Conservation (phyloP, 1,284 basidiomycete genomes). For the Cryptococcus floricola region DNA sequence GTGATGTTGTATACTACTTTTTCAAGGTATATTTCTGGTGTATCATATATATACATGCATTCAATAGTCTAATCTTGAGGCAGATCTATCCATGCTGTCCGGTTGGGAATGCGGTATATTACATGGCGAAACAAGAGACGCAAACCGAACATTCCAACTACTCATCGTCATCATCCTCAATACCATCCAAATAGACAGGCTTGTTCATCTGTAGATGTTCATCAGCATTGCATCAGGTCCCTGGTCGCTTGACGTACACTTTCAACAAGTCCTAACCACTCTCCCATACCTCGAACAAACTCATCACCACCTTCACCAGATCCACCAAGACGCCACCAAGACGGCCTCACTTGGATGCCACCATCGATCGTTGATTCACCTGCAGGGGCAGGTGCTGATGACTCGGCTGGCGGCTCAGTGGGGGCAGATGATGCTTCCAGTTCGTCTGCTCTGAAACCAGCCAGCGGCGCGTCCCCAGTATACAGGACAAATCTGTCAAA, state of each 20-base stretch:
- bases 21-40: neutral
- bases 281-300: conserved; percentile 42
- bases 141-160: neutral
- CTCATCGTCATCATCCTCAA: conserved; percentile 18
- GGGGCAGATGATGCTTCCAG: neutral
- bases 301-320: conserved; percentile 46
- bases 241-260: conserved; percentile 25
- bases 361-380: neutral
- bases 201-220: conserved; percentile 17
- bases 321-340: conserved; percentile 42
- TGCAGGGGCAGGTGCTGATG: neutral
- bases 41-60: neutral
- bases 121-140: neutral
- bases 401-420: neutral
- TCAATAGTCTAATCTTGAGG: neutral
- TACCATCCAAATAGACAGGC: conserved; percentile 26
- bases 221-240: neutral
- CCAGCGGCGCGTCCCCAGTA: conserved; percentile 40
- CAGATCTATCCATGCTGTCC: neutral
- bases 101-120: neutral
- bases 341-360: conserved; percentile 16
- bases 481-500: conserved; percentile 38
- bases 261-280: conserved; percentile 41
- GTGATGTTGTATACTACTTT: neutral
- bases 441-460: conserved; percentile 2